Conservation (phyloP, 371 early-diverging fungal species). For the Umbelopsis sp. region DNA sequence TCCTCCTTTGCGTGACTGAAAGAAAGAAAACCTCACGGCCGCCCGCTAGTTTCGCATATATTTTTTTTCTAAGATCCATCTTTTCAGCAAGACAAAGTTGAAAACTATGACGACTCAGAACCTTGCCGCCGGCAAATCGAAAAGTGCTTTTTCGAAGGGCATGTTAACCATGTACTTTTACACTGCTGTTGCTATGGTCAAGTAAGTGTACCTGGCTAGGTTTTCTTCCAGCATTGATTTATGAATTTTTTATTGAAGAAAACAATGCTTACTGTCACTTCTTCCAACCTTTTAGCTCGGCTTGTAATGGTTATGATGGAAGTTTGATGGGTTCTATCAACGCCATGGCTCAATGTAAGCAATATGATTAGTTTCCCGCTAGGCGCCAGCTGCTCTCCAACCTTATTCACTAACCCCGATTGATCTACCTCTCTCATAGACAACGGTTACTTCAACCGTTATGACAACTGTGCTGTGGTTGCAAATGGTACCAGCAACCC, state of each 20-base stretch:
- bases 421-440: neutral
- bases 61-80: neutral
- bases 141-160: neutral
- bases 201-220: neutral
- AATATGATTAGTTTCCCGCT: too few species aligned
- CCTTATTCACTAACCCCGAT: neutral
- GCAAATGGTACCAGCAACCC: neutral
- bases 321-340: constrained; percentile 18
- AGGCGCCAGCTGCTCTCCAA: too few species aligned
- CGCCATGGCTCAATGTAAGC: constrained; percentile 13
- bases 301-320: constrained; percentile 18
- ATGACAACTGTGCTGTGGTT: neutral
- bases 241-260: too few species aligned
- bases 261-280: neutral
- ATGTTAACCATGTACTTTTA: constrained; percentile 10
- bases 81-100: neutral
- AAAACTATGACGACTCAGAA: neutral
- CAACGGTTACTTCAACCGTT: neutral
- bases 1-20: too few species aligned
- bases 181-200: constrained; percentile 11
- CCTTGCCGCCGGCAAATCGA: constrained; percentile 4
- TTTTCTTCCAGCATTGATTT: neutral
- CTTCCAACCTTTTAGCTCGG: neutral
- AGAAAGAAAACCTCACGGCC: too few species aligned
- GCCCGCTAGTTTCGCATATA: neutral